Evolutionary conservation across 768 basidiomycete species (phyloP), one percentile per base, ranked within the genome.

Genomic region (Leccinum variicolor): DNA sequence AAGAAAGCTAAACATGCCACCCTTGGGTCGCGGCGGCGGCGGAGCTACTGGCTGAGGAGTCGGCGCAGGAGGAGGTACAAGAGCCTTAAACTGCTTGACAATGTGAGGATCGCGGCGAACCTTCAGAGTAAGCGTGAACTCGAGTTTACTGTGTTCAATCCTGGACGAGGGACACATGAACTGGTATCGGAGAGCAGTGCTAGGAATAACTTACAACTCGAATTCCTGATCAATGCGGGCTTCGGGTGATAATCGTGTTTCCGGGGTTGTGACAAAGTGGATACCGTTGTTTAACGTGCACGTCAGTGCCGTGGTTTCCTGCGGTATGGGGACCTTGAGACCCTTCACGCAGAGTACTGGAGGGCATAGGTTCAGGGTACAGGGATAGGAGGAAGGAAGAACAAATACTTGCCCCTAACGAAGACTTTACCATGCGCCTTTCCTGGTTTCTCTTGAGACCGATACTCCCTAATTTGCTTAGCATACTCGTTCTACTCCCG

Each of bases 261-360:
- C 89, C 1, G 90, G 93, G 8, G 92, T 97, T 4, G 90, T 92
- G 34, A 98, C 95, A 62, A 89, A 94, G 72, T 97, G 94, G 51
- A 98, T 95, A 8, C 94, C 95, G 66, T 98, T 98, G 73, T 98
- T 97, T 60, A 98, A 79, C 0, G 92, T 93, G 70, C 92, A 92
- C 10, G 87, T 88, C 57, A 97, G 76, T 26, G 76, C 80, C 0
- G 94, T 94, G 0, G 82, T 74, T 61, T 91, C 80, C n/a, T 76
- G 74, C 0, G 94, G 95, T 29, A 98, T 63, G 1, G 95, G 94
- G 31, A 97, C 75, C 54, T 82, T 78, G 36, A 97, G 77, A 49
- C 81, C 82, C 64, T 83, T 89, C 57, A 94, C 79, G 34, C 87
- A 85, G 33, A 92, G 70, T 23, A 98, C 95, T 96, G 47, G 29